A percentile compares a stretch with the other conserved stretches of the same genome.
phyloP scores from a whole-genome alignment of 2,329 filamentous ascomycete genomes.

The Sporothrix schenckii region DNA sequence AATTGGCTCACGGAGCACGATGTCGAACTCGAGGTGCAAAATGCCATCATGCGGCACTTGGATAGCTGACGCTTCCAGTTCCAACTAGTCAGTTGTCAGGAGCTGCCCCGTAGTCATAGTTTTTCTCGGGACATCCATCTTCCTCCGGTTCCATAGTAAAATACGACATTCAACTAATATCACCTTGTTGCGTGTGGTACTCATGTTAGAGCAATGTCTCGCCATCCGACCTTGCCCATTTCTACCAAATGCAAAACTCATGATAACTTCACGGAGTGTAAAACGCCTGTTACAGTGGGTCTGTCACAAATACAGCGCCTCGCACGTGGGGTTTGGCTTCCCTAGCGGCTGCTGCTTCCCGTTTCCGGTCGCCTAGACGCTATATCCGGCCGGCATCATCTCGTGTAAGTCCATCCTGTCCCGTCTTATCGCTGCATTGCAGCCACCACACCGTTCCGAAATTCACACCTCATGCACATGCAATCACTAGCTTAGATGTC shows the following conservation, averaged over 20 bases:
- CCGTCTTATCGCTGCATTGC: background rate
- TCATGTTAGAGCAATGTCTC: slow-evolving; percentile 9
- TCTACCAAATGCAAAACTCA: background rate
- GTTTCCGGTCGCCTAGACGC: background rate
- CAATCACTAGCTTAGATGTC: slow-evolving; percentile 16
- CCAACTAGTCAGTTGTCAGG: too few species aligned
- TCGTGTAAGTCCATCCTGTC: background rate
- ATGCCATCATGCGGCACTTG: slow-evolving; percentile 15
- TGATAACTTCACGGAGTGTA: too few species aligned
- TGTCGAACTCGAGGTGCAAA: slow-evolving; percentile 29
- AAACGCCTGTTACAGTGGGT: background rate
- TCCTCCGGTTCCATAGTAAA: too few species aligned
- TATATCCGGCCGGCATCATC: slow-evolving; percentile 15
- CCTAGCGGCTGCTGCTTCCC: background rate
- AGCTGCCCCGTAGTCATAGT: background rate
- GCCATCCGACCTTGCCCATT: background rate
- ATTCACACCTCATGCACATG: background rate
- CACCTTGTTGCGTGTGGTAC: background rate
- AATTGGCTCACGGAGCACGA: slow-evolving; percentile 29
- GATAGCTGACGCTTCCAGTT: background rate
- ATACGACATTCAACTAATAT: background rate
- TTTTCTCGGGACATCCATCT: background rate
- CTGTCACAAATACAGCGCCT: background rate
- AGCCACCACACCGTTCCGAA: background rate
- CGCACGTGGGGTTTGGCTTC: background rate